Evolutionary conservation across 305 asterid species (phyloP).

Genomic region (Andrographis paniculata): DNA sequence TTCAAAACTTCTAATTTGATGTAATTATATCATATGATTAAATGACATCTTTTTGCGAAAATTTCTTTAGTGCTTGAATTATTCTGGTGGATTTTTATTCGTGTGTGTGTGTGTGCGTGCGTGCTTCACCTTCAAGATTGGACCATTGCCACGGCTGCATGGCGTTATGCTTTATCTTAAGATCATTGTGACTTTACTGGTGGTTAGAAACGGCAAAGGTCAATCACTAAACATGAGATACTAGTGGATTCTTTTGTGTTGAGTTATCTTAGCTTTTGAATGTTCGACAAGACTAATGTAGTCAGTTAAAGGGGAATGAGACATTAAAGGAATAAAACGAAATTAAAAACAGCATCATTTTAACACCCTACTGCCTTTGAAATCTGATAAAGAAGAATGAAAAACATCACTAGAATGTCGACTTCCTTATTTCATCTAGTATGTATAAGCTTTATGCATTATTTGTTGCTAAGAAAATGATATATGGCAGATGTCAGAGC

Average conservation of each 20-base stretch:
- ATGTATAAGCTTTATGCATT: constrained; percentile 4
- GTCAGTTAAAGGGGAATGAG: background rate
- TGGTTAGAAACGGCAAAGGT: no score
- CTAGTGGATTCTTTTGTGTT: background rate
- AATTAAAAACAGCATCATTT: no score
- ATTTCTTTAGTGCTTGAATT: no score
- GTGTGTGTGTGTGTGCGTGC: no score
- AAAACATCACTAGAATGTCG: background rate
- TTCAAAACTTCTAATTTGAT: no score
- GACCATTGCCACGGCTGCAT: no score
- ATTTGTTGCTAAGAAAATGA: constrained; percentile 16
- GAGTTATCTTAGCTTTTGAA: background rate
- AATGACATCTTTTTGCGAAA: no score
- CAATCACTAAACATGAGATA: background rate
- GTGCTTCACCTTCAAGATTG: no score
- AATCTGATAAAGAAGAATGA: background rate
- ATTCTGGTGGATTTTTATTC: no score
- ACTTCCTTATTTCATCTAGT: constrained; percentile 1
- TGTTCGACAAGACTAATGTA: background rate
- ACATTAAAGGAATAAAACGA: background rate
- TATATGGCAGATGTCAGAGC: constrained; percentile 90
- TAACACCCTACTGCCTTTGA: background rate
- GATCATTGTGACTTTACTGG: background rate
- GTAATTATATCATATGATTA: no score
- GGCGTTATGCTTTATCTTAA: no score